Evolutionary conservation across 805 yeast genomes (phyloP), one percentile per base, ranked within the genome.

Genomic region (Spathaspora sp.): DNA sequence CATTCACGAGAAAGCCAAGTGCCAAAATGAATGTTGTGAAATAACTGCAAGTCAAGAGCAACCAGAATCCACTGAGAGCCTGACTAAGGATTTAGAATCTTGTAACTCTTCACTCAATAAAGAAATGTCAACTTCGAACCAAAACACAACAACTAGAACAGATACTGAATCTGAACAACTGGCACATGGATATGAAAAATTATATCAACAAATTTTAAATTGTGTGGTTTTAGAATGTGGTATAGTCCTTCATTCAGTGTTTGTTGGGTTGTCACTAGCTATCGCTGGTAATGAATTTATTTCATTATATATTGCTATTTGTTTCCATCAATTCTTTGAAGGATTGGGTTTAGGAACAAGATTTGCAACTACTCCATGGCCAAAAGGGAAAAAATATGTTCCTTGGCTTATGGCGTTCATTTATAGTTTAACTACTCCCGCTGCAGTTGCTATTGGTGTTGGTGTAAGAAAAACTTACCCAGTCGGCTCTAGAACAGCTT

Each of bases 311-410:
- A 76, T 85, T 55, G 96, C 85, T n/a, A 57, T 70, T 46, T 77
- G 82, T 5, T 82, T 80, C 75, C 89, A 88, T 65, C 96, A 88
- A 65, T 73, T 83, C 70, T 87, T 88, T 61, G 96, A 88, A 68
- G 96, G 96, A 47, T 72, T 88, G 44, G 96, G 94, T 52, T 70
- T 88, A 57, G 94, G 96, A n/a, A 78, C 91, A 9, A 78, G 96
- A 64, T 65, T 70, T 51, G 71, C 75, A 9, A 57, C 61, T 12
- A 64, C 68, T 2, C 46, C 49, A 12, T 70, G 74, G 74, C 74
- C 74, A 7, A 53, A 57, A 43, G 52, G 53, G 31, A 66, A 63
- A 55, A 50, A 61, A 19, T 57, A 58, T 52, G 62, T 68, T 6
- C 73, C 74, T 1, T 69, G 73, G 73, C 14, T 65, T 11, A 57